Evolutionary conservation across 441 rosid species (phyloP).

Genomic region (Syzygium syzygioides): DNA sequence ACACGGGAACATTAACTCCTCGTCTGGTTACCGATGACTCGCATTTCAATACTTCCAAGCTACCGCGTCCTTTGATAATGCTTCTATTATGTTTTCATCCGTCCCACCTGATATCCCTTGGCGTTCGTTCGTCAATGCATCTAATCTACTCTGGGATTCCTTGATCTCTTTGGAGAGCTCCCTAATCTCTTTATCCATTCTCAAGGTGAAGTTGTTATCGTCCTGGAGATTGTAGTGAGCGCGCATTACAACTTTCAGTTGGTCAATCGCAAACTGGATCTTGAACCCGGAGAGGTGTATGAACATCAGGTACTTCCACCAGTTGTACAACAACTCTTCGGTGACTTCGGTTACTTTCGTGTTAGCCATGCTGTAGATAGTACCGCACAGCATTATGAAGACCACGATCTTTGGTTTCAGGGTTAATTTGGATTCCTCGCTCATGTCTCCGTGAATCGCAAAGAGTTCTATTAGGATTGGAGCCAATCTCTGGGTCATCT

Average conservation of each 20-base stretch:
- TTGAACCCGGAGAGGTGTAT: neutral
- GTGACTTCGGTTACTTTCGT: neutral
- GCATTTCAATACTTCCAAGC: neutral
- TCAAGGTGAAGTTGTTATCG: neutral
- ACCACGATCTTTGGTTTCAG: neutral
- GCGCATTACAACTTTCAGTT: neutral
- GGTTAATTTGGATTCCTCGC: neutral
- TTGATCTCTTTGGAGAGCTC: neutral
- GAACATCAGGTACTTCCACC: neutral
- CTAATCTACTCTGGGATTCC: neutral
- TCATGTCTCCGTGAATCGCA: rapidly evolving
- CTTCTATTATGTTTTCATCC: neutral
- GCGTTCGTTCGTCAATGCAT: rapidly evolving
- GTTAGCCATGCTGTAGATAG: neutral
- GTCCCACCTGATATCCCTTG: rapidly evolving
- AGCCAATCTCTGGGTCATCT: neutral
- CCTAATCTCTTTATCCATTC: neutral
- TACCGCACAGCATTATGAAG: neutral
- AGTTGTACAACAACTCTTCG: neutral
- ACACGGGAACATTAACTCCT: rapidly evolving
- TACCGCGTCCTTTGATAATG: neutral
- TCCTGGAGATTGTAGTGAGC: conserved; percentile 1
- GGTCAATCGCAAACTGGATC: neutral
- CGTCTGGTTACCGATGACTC: neutral
- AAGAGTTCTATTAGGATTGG: neutral